Percentiles rank a stretch among this genome's conserved stretches.
Conservation (phyloP, 306 rosid species). For the Prunus davidiana region DNA sequence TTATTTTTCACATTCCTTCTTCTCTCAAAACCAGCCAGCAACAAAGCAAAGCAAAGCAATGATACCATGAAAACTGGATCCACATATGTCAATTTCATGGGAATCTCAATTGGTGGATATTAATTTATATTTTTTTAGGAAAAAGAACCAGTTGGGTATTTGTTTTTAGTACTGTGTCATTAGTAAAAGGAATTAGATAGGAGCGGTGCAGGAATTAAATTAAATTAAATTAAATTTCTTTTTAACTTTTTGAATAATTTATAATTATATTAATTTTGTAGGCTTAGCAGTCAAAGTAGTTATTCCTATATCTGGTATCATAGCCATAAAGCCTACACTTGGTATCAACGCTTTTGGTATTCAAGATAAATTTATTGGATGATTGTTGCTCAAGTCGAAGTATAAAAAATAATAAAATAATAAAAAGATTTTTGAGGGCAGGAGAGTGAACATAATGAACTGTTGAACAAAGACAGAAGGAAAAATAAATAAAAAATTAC, state of each 20-base stretch:
- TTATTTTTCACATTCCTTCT: constrained; percentile 17
- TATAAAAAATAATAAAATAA: no score
- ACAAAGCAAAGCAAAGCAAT: constrained; percentile 27
- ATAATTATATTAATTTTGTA: not conserved
- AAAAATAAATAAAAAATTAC: no score
- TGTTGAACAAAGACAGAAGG: no score
- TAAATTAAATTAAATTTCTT: not conserved
- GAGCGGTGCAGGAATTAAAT: not conserved
- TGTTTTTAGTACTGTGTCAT: not conserved
- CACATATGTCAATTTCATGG: constrained; percentile 24
- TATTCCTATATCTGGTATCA: not conserved
- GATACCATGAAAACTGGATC: constrained; percentile 31
- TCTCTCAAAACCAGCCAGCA: constrained; percentile 26
- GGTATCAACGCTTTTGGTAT: not conserved
- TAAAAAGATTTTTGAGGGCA: no score
- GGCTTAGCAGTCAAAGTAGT: not conserved
- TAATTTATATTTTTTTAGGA: constrained; percentile 13
- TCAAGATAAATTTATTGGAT: not conserved
- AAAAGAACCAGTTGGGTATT: constrained; percentile 6
- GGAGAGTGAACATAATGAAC: no score
- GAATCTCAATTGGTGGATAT: constrained; percentile 48
- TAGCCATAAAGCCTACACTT: not conserved
- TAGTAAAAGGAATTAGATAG: not conserved
- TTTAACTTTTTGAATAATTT: no score
- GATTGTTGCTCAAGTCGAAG: not conserved